Conservation (phyloP, 257 asterid genomes). For the Gynochthodes officinalis region DNA sequence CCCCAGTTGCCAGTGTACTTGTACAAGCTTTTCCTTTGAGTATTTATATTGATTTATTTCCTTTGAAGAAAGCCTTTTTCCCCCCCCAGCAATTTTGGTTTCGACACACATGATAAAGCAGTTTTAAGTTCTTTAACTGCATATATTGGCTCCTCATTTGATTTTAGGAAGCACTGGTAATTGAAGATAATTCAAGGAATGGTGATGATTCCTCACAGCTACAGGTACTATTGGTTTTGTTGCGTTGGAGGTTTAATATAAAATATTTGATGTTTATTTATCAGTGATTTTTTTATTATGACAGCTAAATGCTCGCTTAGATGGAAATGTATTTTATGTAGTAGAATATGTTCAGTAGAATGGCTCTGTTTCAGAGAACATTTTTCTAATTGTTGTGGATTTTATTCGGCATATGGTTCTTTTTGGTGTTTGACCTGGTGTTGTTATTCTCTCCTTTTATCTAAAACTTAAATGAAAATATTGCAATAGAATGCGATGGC, state of each 20-base stretch:
- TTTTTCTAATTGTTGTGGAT: neutral
- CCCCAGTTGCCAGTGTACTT: slow-evolving; percentile 54
- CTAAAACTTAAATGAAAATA: no score
- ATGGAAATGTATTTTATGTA: neutral
- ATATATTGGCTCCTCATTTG: slow-evolving; percentile 10
- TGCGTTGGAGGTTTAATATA: neutral
- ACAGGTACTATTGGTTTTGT: slow-evolving; percentile 47
- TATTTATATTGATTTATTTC: neutral
- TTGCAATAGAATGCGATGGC: no score
- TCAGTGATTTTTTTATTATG: neutral
- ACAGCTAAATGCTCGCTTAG: neutral
- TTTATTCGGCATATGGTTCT: neutral
- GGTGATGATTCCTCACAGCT: slow-evolving; percentile 38
- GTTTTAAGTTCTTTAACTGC: slow-evolving; percentile 4
- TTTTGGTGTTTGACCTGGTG: no score
- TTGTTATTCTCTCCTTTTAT: no score
- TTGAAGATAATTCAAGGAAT: slow-evolving; percentile 41
- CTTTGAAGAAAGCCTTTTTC: neutral
- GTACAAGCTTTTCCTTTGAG: slow-evolving; percentile 19
- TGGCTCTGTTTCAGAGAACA: neutral
- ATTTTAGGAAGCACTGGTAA: slow-evolving; percentile 62
- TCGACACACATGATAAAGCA: neutral
- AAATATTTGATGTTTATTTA: neutral
- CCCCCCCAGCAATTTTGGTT: neutral
- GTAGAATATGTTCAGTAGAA: neutral